Base-by-base conservation (phyloP, 805 yeast genomes). In the Teunomyces pallodes region DNA sequence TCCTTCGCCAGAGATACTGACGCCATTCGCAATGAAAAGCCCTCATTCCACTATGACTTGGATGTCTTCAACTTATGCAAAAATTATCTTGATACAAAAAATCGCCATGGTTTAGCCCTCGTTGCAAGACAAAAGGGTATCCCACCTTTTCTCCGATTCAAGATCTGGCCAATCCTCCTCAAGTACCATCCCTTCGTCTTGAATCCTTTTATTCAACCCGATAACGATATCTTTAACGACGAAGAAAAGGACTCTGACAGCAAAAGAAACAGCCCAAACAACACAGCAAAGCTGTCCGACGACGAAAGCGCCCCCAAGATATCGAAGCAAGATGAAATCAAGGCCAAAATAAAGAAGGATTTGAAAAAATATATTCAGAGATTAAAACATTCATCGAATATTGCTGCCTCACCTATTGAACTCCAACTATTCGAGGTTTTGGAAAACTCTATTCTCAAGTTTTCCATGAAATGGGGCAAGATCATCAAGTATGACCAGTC, bases 161-260 rank as follows among this genome's bases (percentile, higher is more conserved):
- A 77, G 48, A 86, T 88, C 6, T 91, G 97, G 97, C 96, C 97
- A 1, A 67, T 88, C 3, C 65, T 91, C 44, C 66, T 91, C 48
- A 83, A 83, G 55, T 82, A 82, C 57, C 97, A 91, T 64, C 97
- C 97, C 1, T 87, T 84, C 70, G 96, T 89, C 10, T 66, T 81
- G 29, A 75, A 82, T 43, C 96, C 97, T 0, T 86, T 81, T 55
- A 75, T 89, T 32, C 78, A 80, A 52, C 84, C 89, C 2, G 92
- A 79, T 59, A 67, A 61, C 26, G 74, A 71, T 59, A 59, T 51
- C 30, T 53, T 43, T 26, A 61, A 54, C 12, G 53, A 55, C 38
- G 60, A 57, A 2, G 55, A 52, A 27, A 42, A 47, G n/a, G 43
- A 49, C 8, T 40, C 49, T 12, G 51, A 44, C 17, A 24, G 35